Conservation (phyloP, 2,329 filamentous ascomycete genomes). For the Helotiales sp. region DNA sequence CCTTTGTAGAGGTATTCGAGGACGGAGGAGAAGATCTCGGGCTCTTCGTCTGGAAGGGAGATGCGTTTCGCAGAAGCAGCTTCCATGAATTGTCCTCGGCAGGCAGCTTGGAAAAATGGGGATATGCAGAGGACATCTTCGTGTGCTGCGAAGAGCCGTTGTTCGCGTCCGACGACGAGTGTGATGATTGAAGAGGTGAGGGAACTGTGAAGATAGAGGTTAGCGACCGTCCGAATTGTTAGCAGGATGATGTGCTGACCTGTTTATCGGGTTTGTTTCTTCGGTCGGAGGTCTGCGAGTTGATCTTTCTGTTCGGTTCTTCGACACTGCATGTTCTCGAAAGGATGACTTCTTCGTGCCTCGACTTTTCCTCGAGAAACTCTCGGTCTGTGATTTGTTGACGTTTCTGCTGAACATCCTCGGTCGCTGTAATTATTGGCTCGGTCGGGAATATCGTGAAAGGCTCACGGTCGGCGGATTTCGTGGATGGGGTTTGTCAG, state of each 20-base stretch:
- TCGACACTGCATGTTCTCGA: slow-evolving; percentile 45
- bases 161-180: slow-evolving; percentile 77
- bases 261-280: slow-evolving; percentile 31
- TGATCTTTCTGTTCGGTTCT: slow-evolving; percentile 40
- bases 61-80: slow-evolving; percentile 67
- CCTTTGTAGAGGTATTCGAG: slow-evolving; percentile 87
- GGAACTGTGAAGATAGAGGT: slow-evolving; percentile 48
- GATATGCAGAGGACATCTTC: slow-evolving; percentile 82
- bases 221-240: slow-evolving; percentile 23
- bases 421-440: slow-evolving; percentile 16
- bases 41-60: slow-evolving; percentile 81
- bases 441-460: slow-evolving; percentile 10
- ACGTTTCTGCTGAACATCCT: slow-evolving; percentile 40
- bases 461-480: background rate
- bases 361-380: slow-evolving; percentile 40
- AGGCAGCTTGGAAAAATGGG: slow-evolving; percentile 74
- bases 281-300: slow-evolving; percentile 38
- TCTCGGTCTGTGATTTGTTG: slow-evolving; percentile 41
- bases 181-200: slow-evolving; percentile 76
- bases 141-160: slow-evolving; percentile 89
- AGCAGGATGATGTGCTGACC: slow-evolving; percentile 30
- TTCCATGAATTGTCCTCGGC: slow-evolving; percentile 67
- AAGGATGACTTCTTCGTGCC: slow-evolving; percentile 41
- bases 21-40: slow-evolving; percentile 87
- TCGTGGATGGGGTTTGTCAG: slow-evolving; percentile 3